Evolutionary conservation across 2,329 filamentous ascomycete genomes (phyloP), one percentile per base, ranked within the genome.

Genomic region (Aspergillus sp.): DNA sequence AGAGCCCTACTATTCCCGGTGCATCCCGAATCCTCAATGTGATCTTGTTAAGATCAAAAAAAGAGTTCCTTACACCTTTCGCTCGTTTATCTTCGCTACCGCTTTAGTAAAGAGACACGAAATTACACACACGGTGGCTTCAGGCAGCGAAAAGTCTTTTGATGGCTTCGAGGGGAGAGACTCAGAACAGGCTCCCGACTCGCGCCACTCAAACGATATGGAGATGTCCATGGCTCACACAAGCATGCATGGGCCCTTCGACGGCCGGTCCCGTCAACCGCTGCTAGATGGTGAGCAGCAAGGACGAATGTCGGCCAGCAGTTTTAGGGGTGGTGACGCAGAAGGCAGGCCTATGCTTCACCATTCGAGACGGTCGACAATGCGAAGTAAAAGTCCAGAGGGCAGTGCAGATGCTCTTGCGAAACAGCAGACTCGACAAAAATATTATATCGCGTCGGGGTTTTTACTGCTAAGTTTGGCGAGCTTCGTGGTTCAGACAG

Each of bases 401-500:
- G 79, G 82, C 50, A 93, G 89, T 70, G 90, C 91, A n/a, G 83
- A 86, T 58, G 79, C 82, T 50, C 79, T 81, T 37, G 81, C 86
- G 17, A 83, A 84, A 63, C 77, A 82, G 59, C 88, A 87, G 44
- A 92, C 90, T 37, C 85, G 85, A 70, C 89, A 86, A 71, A 91
- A 91, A 76, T 98, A 99, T 76, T 88, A 90, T 23, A 91, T 93
- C 71, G 93, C 95, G 2, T 88, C 84, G 52, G 84, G 92, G 64
- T 97, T 97, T 75, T 82, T 99, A 60, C 77, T 89, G 31, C 72
- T 97, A 65, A 95, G 90, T 70, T 81, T 99, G 69, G 79, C 96
- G 58, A 89, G 90, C 70, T 99, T 99, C 73, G 91, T 91, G 48
- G 81, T 96, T 6, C 95, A 99, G 83, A 98, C 95, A 3, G 93